Base-by-base conservation (phyloP, 495 filamentous ascomycete genomes). In the Podospora bellae-mahoneyi region DNA sequence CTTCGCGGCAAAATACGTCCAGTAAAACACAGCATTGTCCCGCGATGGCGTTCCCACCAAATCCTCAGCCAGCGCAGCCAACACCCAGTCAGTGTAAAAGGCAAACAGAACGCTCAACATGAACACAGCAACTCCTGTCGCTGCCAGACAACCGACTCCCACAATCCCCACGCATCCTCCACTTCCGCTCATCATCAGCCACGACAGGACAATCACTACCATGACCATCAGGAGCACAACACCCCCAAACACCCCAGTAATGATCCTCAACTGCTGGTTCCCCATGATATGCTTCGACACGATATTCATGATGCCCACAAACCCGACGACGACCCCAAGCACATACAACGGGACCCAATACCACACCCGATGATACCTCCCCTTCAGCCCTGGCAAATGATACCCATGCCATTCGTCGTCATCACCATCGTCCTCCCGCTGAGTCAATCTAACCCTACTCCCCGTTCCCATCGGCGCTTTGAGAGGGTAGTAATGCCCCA, bases 1-100 rank as follows among this genome's bases (percentile, higher is more conserved):
- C 70, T 78, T 78, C 19, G 75, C 75, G 32, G 72, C 60, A 68
- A 77, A 75, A 66, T 78, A 79, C 13, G 23, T 65, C 77, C 77
- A 79, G 60, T 76, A 79, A 68, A 78, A 71, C 58, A 66, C 59
- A 20, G 73, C 74, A 67, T 71, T 71, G 62, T 77, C 76, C n/a
- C 28, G 7, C 39, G 64, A 68, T 16, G 76, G 76, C 5, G 58
- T 16, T 1, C 76, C 76, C 19, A 66, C 70, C 65, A 74, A 28
- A 48, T 72, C 72, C 58, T 65, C 75, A 5, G 67, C 71, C 65
- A 78, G 62, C 55, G 72, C 70, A 56, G 71, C 76, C 34, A 78
- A 53, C 13, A 71, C 71, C 73, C 75, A 78, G 64, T 78, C 76
- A 16, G 68, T 75, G 60, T 74, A 78, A 53, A 78, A 71, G 19